Conservation (phyloP, 148 eudicot species). For the Fagopyrum homotropicum region DNA sequence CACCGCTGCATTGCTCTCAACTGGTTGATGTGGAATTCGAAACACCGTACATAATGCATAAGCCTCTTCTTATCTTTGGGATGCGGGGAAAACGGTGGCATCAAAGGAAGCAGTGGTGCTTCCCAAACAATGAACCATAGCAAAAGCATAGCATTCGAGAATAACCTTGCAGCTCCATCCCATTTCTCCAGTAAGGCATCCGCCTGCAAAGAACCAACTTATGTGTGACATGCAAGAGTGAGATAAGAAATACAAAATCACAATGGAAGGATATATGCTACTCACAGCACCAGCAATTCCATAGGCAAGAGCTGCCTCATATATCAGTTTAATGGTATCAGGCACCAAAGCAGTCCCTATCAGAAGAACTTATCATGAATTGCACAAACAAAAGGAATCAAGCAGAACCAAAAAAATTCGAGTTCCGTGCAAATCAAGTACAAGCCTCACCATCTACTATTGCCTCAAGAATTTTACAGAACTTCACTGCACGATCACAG, state of each 20-base stretch:
- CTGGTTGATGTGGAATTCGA: constrained; percentile 25
- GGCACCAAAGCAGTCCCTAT: constrained; percentile 38
- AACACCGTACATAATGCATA: constrained; percentile 27
- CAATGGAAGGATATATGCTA: not conserved
- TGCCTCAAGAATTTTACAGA: constrained; percentile 23
- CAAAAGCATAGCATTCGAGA: constrained; percentile 34
- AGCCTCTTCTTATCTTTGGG: constrained; percentile 23
- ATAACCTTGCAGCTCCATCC: constrained; percentile 28
- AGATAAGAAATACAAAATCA: not conserved
- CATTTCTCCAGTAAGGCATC: constrained; percentile 28
- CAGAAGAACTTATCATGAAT: not conserved
- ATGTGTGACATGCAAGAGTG: not conserved
- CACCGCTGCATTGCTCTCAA: constrained; percentile 19
- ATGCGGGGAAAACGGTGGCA: constrained; percentile 30
- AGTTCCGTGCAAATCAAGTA: not conserved
- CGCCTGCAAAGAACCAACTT: constrained; percentile 20
- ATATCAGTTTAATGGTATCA: constrained; percentile 39
- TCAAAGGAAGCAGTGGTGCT: constrained; percentile 34
- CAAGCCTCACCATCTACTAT: constrained; percentile 26
- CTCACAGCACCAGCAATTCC: constrained; percentile 44
- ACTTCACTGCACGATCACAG: constrained; percentile 36
- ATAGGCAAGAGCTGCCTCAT: constrained; percentile 29
- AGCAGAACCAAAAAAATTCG: no score
- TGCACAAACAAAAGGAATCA: not conserved
- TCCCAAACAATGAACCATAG: constrained; percentile 34